Evolutionary conservation across 345 rosid genomes (phyloP).

Genomic region (Arabidopsis arenosa): DNA sequence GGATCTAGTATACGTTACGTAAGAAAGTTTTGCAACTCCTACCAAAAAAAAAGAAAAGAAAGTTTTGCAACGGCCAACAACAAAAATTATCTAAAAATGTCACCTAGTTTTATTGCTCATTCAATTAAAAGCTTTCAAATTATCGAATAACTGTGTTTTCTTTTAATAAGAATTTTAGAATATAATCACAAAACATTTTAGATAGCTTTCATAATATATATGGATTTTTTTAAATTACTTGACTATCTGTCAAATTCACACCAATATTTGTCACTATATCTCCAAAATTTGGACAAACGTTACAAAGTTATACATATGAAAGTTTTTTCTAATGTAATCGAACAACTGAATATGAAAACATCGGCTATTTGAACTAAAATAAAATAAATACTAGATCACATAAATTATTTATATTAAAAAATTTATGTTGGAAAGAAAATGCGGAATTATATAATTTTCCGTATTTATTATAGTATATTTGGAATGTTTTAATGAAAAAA

Average conservation of each 20-base stretch:
- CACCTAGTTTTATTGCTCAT: neutral
- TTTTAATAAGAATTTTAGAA: neutral
- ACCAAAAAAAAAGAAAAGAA: neutral
- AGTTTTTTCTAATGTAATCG: too few relatives aligned
- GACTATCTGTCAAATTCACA: neutral
- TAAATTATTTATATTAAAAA: neutral
- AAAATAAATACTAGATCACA: too few relatives aligned
- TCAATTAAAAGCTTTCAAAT: neutral
- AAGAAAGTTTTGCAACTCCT: neutral
- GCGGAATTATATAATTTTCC: neutral
- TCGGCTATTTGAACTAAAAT: neutral
- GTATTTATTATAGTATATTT: too few relatives aligned
- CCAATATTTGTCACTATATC: neutral
- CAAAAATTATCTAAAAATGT: neutral
- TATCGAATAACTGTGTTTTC: neutral
- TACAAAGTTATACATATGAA: neutral
- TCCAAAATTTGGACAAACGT: neutral
- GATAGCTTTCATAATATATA: neutral
- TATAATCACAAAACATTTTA: neutral
- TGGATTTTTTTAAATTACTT: neutral
- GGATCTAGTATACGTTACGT: too few relatives aligned
- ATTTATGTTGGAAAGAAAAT: neutral
- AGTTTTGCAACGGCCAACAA: conserved; percentile 5
- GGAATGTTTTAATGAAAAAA: too few relatives aligned
- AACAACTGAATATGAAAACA: neutral